phyloP scores from a whole-genome alignment of 2,329 filamentous ascomycete species.

The Aspergillus ustus region DNA sequence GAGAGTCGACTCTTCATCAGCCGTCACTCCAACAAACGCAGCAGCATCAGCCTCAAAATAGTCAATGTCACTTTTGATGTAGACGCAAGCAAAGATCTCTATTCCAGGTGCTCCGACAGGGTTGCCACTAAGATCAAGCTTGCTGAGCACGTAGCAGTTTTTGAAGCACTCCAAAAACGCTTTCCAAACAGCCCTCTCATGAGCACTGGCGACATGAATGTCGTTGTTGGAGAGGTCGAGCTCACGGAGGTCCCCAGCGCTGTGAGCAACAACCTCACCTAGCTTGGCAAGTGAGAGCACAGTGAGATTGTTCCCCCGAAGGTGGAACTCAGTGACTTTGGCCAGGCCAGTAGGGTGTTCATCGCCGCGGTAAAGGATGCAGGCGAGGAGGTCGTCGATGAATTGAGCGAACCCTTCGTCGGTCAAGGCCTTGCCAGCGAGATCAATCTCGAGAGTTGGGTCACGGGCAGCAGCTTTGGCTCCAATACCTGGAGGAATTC shows the following conservation, averaged over 20 bases:
- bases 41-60: slow-evolving; percentile 35
- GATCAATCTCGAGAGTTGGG: slow-evolving; percentile 50
- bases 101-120: slow-evolving; percentile 46
- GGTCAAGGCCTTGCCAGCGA: slow-evolving; percentile 51
- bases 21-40: slow-evolving; percentile 19
- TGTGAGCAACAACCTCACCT: slow-evolving; percentile 46
- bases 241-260: slow-evolving; percentile 50
- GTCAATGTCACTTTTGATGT: slow-evolving; percentile 43
- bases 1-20: slow-evolving; percentile 1
- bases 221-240: slow-evolving; percentile 54
- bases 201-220: slow-evolving; percentile 43
- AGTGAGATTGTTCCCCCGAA: slow-evolving; percentile 52
- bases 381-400: slow-evolving; percentile 47
- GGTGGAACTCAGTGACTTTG: slow-evolving; percentile 52
- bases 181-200: slow-evolving; percentile 48
- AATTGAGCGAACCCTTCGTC: slow-evolving; percentile 51
- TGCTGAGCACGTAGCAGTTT: slow-evolving; percentile 48
- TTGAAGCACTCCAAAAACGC: slow-evolving; percentile 50
- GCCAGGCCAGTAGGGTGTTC: slow-evolving; percentile 36
- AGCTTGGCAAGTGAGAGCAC: slow-evolving; percentile 47
- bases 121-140: slow-evolving; percentile 53
- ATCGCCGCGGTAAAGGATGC: slow-evolving; percentile 40
- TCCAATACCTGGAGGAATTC: slow-evolving; percentile 35
- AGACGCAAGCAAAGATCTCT: slow-evolving; percentile 51
- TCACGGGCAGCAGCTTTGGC: slow-evolving; percentile 37